Evolutionary conservation across 805 yeast genomes (phyloP).

Genomic region (Candida qinlingensis): DNA sequence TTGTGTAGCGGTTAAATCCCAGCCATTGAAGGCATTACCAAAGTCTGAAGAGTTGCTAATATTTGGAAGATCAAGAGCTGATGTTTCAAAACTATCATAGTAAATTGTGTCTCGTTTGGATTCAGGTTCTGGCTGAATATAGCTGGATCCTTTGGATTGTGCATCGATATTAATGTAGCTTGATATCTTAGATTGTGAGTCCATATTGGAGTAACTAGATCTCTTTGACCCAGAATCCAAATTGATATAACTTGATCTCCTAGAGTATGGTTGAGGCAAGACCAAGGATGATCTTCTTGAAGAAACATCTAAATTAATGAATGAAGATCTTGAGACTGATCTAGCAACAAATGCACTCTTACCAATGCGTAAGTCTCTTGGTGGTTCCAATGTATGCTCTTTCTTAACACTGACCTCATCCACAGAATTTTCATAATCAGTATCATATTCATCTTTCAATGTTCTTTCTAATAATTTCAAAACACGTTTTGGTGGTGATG

Average conservation of each 20-base stretch:
- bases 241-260: background rate
- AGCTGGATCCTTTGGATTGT: background rate
- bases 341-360: conserved; percentile 20
- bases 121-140: background rate
- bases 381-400: conserved; percentile 6
- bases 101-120: background rate
- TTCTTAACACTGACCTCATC: conserved; percentile 3
- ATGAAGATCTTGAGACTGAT: conserved; percentile 20
- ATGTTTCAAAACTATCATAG: conserved; percentile 1
- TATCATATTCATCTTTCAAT: conserved; percentile 9
- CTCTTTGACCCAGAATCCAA: background rate
- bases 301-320: conserved; percentile 14
- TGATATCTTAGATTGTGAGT: background rate
- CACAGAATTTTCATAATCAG: conserved; percentile 8
- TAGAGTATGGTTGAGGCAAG: conserved; percentile 1
- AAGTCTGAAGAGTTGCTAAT: conserved; percentile 44
- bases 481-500: conserved; percentile 19
- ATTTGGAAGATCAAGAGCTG: conserved; percentile 33
- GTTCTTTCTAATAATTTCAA: conserved; percentile 18
- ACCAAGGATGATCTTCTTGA: conserved; percentile 18
- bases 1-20: conserved; percentile 17
- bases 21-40: conserved; percentile 36
- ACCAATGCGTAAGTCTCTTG: conserved; percentile 4
- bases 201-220: background rate
- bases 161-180: background rate